Conservation (phyloP, 2,329 filamentous ascomycete genomes). For the Ophiosphaerella korrae region DNA sequence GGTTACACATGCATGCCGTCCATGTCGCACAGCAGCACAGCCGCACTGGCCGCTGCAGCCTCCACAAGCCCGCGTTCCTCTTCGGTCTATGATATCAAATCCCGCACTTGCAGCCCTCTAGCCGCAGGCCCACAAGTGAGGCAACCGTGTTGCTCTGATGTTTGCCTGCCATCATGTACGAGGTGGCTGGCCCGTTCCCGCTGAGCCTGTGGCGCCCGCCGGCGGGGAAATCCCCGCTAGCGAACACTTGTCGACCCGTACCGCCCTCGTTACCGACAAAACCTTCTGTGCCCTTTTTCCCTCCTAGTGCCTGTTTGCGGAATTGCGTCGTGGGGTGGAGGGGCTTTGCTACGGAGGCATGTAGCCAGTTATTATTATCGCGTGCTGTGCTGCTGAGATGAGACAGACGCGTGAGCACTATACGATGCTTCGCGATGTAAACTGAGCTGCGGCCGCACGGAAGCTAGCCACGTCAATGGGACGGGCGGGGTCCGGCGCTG, state of each 20-base stretch:
- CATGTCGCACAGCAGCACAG: neutral
- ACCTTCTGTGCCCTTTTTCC: too few species aligned
- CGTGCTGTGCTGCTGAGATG: too few species aligned
- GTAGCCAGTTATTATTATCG: too few species aligned
- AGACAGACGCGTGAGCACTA: too few species aligned
- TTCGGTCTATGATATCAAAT: neutral
- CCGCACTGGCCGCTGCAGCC: neutral
- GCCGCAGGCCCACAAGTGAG: too few species aligned
- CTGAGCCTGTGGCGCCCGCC: neutral
- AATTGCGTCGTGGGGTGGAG: too few species aligned
- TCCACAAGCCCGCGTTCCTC: neutral
- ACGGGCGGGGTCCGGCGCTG: conserved; percentile 1
- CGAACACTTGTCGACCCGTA: neutral
- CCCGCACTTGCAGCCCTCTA: too few species aligned
- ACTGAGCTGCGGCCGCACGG: neutral
- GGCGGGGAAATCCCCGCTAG: neutral
- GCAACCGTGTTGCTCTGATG: too few species aligned
- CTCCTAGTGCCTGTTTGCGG: too few species aligned
- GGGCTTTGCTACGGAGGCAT: too few species aligned
- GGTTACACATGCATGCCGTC: neutral
- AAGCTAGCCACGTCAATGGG: conserved; percentile 27
- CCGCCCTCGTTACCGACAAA: conserved; percentile 2
- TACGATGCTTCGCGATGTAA: too few species aligned
- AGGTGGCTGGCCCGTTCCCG: neutral
- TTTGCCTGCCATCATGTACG: too few species aligned